Conservation (phyloP, 768 basidiomycete species). For the Pleurotus tuber-regium region DNA sequence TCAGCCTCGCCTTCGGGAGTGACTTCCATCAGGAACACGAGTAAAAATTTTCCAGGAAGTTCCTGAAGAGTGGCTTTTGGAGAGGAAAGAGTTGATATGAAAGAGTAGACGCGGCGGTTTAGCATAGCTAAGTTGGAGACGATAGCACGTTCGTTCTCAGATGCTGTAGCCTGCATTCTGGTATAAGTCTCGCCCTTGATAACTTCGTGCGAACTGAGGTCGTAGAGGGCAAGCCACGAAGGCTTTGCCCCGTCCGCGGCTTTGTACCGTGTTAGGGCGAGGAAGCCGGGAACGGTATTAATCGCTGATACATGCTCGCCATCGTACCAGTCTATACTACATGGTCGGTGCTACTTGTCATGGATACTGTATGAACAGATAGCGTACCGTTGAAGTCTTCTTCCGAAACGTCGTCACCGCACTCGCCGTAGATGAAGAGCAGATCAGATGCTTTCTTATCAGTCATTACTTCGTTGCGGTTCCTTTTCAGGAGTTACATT, state of each 20-base stretch:
- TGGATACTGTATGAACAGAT: not conserved
- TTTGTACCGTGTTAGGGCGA: conserved; percentile 30
- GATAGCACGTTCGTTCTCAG: conserved; percentile 25
- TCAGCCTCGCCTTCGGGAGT: conserved; percentile 24
- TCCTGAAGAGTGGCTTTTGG: conserved; percentile 11
- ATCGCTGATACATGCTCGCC: conserved; percentile 31
- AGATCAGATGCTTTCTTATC: conserved; percentile 12
- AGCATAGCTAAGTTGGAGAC: conserved; percentile 20
- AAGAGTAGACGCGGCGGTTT: conserved; percentile 24
- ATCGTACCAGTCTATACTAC: conserved; percentile 32
- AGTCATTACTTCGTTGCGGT: no score
- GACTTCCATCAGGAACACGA: conserved; percentile 20
- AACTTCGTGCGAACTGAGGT: conserved; percentile 23
- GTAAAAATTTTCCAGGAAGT: conserved; percentile 21
- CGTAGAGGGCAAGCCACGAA: conserved; percentile 27
- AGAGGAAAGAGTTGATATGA: conserved; percentile 17
- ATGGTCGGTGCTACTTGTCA: not conserved
- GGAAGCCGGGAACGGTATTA: conserved; percentile 28
- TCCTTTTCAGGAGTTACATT: no score
- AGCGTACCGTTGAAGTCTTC: conserved; percentile 30
- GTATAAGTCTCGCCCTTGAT: conserved; percentile 22
- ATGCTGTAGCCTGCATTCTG: conserved; percentile 19
- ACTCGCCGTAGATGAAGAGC: conserved; percentile 24
- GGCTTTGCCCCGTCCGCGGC: conserved; percentile 25
- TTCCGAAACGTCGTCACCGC: conserved; percentile 24